phyloP scores from a whole-genome alignment of 106 monocot species.

The Dioscorea dumetorum region DNA sequence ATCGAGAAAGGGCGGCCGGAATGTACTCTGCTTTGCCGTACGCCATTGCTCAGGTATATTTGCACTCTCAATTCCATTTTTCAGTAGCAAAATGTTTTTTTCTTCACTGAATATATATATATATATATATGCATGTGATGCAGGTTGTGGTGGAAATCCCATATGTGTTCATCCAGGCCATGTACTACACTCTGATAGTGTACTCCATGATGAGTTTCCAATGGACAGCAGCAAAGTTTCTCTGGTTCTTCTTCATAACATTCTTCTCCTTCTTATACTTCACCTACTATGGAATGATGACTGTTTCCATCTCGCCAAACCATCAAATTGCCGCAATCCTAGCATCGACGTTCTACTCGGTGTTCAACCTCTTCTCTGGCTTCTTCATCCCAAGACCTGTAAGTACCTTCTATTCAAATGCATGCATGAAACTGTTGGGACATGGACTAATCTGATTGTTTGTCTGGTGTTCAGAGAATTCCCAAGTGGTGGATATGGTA shows the following conservation, averaged over 20 bases:
- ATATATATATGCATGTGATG: background rate
- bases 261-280: conserved; percentile 70
- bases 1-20: conserved; percentile 76
- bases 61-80: too few species aligned
- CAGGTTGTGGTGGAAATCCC: conserved; percentile 75
- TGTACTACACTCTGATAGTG: conserved; percentile 40
- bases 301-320: conserved; percentile 61
- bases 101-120: background rate
- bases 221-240: conserved; percentile 67
- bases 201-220: conserved; percentile 70
- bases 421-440: background rate
- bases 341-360: conserved; percentile 49
- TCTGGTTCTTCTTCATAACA: conserved; percentile 71
- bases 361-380: conserved; percentile 81
- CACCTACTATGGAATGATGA: conserved; percentile 89
- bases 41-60: conserved; percentile 69
- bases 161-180: conserved; percentile 44
- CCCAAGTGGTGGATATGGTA: conserved; percentile 96
- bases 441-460: background rate
- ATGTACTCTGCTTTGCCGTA: conserved; percentile 84
- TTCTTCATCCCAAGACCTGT: conserved; percentile 71
- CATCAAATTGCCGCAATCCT: conserved; percentile 57
- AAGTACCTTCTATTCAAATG: conserved; percentile 6
- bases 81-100: background rate
- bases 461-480: conserved; percentile 56